Conservation (phyloP, 2,329 filamentous ascomycete species). For the Sphaceloma murrayae region DNA sequence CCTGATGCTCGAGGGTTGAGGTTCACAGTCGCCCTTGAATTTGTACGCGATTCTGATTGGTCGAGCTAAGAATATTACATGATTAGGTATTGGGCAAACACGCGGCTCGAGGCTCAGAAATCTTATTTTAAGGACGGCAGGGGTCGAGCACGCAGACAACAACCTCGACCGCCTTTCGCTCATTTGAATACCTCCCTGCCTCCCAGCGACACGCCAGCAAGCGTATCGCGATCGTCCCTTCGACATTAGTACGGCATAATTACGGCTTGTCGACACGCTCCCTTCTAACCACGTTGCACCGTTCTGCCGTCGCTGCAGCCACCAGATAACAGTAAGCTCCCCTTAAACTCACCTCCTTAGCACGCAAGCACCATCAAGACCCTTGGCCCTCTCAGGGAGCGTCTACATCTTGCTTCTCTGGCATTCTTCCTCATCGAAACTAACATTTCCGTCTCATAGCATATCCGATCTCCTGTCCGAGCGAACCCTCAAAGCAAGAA, state of each 20-base stretch:
- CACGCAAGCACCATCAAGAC: slow-evolving; percentile 5
- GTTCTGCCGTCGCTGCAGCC: slow-evolving; percentile 14
- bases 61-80: too few relatives aligned
- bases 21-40: too few relatives aligned
- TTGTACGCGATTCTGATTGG: too few relatives aligned
- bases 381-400: too few relatives aligned
- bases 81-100: too few relatives aligned
- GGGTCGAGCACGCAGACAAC: too few relatives aligned
- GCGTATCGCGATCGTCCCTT: too few relatives aligned
- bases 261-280: slow-evolving; percentile 5
- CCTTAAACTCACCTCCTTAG: slow-evolving; percentile 12
- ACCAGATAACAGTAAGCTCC: slow-evolving; percentile 14
- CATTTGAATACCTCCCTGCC: not conserved
- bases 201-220: not conserved
- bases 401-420: too few relatives aligned
- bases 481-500: not conserved
- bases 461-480: too few relatives aligned
- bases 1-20: too few relatives aligned
- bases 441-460: not conserved
- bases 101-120: too few relatives aligned
- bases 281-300: slow-evolving; percentile 9
- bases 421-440: not conserved
- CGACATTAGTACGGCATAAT: slow-evolving; percentile 1
- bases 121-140: too few relatives aligned
- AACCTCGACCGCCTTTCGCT: not conserved